Evolutionary conservation across 768 basidiomycete species (phyloP).

Genomic region (Leccinellum rugosiceps): DNA sequence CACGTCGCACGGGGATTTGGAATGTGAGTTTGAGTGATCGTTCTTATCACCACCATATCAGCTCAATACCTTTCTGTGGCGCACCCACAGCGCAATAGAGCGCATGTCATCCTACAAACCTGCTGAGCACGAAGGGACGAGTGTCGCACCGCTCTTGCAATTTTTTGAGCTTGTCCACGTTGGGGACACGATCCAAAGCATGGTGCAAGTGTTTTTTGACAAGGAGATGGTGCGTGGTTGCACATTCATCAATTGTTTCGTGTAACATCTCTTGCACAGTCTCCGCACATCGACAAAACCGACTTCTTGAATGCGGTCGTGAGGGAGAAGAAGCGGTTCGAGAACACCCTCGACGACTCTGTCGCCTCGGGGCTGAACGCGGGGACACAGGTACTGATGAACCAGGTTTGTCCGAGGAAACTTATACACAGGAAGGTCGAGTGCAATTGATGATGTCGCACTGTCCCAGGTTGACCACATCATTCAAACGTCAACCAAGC

Average conservation of each 20-base stretch:
- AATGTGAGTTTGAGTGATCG: conserved; percentile 47
- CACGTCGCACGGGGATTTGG: conserved; percentile 82
- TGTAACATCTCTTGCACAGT: conserved; percentile 37
- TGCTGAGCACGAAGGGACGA: conserved; percentile 76
- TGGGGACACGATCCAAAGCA: conserved; percentile 95
- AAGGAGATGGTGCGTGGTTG: conserved; percentile 72
- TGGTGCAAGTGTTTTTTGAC: conserved; percentile 98
- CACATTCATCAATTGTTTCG: background rate
- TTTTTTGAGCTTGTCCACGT: conserved; percentile 98
- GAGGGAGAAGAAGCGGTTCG: conserved; percentile 95
- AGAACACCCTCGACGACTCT: conserved; percentile 86
- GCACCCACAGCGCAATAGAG: conserved; percentile 64
- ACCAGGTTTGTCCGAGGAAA: conserved; percentile 54
- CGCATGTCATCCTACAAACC: conserved; percentile 91
- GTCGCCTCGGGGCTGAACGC: conserved; percentile 94
- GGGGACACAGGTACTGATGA: conserved; percentile 94
- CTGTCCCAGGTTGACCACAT: conserved; percentile 84
- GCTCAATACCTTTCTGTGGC: background rate
- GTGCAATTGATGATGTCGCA: background rate
- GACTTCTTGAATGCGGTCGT: conserved; percentile 94
- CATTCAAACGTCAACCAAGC: conserved; percentile 74
- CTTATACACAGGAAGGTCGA: background rate
- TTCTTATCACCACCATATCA: background rate
- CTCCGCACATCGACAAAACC: conserved; percentile 84
- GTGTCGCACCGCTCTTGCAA: conserved; percentile 89